Percentiles rank a stretch among this genome's conserved stretches.
These are phyloP conservation scores for Microdochium trichocladiopsis DNA, from an alignment of 2,329 filamentous ascomycete genomes.

Conservation along the genomic window DNA sequence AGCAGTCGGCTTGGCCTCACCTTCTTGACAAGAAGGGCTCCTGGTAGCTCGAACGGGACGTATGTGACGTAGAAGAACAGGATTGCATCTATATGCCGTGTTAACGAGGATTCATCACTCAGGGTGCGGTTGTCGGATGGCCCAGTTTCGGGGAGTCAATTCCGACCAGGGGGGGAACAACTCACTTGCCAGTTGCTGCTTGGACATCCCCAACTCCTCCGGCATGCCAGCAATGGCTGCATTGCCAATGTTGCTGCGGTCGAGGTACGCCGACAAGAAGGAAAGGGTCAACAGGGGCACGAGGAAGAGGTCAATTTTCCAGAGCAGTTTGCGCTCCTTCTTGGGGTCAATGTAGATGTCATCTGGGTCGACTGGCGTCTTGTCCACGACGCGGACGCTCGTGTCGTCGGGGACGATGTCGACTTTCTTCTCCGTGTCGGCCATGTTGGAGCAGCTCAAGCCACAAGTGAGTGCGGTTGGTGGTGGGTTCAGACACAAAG, in stretches of 20 bases:
- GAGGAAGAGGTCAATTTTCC: constrained; percentile 3
- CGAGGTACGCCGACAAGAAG: constrained; percentile 3
- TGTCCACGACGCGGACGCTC: background rate
- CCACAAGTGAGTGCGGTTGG: too few species aligned
- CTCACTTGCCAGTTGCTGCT: constrained; percentile 3
- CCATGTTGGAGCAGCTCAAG: too few species aligned
- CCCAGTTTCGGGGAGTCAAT: too few species aligned
- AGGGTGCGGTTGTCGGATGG: too few species aligned
- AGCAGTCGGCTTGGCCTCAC: constrained; percentile 2
- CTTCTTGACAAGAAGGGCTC: constrained; percentile 3
- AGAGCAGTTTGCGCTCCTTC: constrained; percentile 1
- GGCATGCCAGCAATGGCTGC: constrained; percentile 1
- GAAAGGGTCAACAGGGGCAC: constrained; percentile 1
- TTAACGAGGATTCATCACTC: background rate
- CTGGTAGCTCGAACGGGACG: constrained; percentile 3
- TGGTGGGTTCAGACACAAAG: too few species aligned
- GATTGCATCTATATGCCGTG: constrained; percentile 1
- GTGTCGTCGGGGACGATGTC: constrained; percentile 1
- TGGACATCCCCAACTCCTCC: constrained; percentile 3
- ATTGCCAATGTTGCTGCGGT: constrained; percentile 4
- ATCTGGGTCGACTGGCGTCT: background rate
- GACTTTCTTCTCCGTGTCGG: background rate
- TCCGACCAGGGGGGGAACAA: too few species aligned
- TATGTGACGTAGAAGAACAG: constrained; percentile 4
- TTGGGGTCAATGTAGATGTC: constrained; percentile 3